Percentiles rank a stretch among this genome's conserved stretches.
Conservation (phyloP, 2,329 filamentous ascomycete genomes). For the Apiospora arundinis region DNA sequence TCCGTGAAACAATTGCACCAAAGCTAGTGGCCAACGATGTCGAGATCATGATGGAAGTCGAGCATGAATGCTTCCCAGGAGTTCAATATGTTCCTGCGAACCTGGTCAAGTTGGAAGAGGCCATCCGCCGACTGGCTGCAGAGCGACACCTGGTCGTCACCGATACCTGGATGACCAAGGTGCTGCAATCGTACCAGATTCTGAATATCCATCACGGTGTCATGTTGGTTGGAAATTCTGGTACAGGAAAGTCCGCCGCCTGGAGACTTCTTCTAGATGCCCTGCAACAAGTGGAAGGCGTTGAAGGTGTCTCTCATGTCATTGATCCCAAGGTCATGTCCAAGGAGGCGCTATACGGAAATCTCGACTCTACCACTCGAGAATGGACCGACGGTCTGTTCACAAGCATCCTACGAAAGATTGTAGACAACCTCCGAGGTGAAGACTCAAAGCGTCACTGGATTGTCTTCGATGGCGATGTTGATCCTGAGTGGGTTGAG, state of each 20-base stretch:
- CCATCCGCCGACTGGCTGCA: conserved; percentile 81
- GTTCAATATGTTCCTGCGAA: conserved; percentile 92
- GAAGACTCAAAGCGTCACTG: conserved; percentile 97
- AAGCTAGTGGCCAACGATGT: conserved; percentile 95
- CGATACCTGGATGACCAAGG: conserved; percentile 96
- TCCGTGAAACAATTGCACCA: conserved; percentile 96
- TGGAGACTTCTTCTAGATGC: conserved; percentile 94
- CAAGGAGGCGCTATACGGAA: conserved; percentile 96
- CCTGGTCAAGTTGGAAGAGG: conserved; percentile 77
- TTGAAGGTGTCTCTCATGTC: conserved; percentile 94
- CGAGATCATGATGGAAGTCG: conserved; percentile 83
- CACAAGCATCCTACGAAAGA: conserved; percentile 96
- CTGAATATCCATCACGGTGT: conserved; percentile 98
- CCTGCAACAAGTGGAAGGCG: conserved; percentile 85
- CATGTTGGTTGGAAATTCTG: conserved; percentile 99
- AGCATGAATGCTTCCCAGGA: conserved; percentile 86
- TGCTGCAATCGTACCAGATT: conserved; percentile 96
- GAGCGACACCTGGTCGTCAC: conserved; percentile 89
- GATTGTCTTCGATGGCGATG: conserved; percentile 99
- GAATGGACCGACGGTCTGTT: conserved; percentile 99
- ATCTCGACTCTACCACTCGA: conserved; percentile 91
- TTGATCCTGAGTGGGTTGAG: conserved; percentile 99
- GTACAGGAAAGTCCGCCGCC: conserved; percentile 94
- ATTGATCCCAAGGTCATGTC: conserved; percentile 99
- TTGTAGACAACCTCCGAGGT: conserved; percentile 96